These are phyloP conservation scores for Lasiodiplodia theobromae DNA, from an alignment of 2,329 filamentous ascomycete species.

Conservation along the genomic window DNA sequence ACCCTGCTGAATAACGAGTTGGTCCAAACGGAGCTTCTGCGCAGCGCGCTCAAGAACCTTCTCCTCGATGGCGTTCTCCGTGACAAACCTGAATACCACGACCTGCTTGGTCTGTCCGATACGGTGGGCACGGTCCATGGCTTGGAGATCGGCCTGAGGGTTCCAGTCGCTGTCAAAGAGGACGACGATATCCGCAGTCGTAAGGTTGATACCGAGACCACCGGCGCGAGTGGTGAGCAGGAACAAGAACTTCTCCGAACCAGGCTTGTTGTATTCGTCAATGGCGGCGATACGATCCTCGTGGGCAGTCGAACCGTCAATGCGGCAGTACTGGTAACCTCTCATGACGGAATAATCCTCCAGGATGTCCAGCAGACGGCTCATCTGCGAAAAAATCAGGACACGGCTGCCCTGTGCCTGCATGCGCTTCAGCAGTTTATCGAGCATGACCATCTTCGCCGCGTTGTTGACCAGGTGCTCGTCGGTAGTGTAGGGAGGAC, in stretches of 20 bases:
- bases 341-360: constrained; percentile 98
- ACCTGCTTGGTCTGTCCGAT: constrained; percentile 99
- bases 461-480: constrained; percentile 93
- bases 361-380: constrained; percentile 91
- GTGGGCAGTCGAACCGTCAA: constrained; percentile 94
- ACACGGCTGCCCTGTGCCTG: constrained; percentile 88
- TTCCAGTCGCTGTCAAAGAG: constrained; percentile 99
- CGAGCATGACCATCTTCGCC: constrained; percentile 96
- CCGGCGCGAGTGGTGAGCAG: constrained; percentile 93
- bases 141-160: constrained; percentile 95
- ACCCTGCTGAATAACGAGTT: constrained; percentile 97
- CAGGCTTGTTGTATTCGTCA: constrained; percentile 96
- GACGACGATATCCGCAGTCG: constrained; percentile 91
- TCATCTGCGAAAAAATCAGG: constrained; percentile 99
- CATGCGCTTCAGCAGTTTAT: constrained; percentile 86
- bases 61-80: constrained; percentile 97
- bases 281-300: constrained; percentile 98
- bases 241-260: constrained; percentile 96
- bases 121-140: constrained; percentile 98
- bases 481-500: constrained; percentile 96
- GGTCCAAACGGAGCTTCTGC: constrained; percentile 94
- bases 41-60: constrained; percentile 96
- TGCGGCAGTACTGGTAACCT: constrained; percentile 94
- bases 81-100: constrained; percentile 94
- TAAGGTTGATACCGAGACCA: constrained; percentile 96